Conservation (phyloP, 805 yeast genomes). For the Lipomyces orientalis region DNA sequence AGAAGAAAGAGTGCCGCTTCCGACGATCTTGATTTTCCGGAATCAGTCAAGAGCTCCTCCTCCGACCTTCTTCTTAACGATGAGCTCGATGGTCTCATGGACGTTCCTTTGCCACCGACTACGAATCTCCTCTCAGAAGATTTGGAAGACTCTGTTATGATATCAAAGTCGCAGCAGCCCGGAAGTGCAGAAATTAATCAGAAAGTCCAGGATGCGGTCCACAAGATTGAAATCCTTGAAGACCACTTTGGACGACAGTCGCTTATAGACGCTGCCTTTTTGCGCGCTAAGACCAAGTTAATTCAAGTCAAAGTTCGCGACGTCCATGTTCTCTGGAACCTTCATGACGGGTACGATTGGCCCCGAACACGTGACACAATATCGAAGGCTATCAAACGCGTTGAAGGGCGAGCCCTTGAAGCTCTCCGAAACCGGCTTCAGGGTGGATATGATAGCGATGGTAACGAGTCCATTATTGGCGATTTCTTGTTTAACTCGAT, state of each 20-base stretch:
- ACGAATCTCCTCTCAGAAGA: constrained; percentile 1
- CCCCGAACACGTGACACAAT: constrained; percentile 72
- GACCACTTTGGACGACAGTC: constrained; percentile 41
- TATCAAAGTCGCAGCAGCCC: not conserved
- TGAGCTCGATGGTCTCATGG: constrained; percentile 8
- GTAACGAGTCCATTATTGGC: constrained; percentile 50
- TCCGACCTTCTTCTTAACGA: constrained; percentile 6
- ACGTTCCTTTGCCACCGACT: constrained; percentile 13
- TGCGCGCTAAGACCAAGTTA: constrained; percentile 23
- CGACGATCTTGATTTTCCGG: not conserved
- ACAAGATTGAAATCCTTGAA: constrained; percentile 36
- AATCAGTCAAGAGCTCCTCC: constrained; percentile 1
- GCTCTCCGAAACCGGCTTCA: constrained; percentile 38
- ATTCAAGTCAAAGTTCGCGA: constrained; percentile 31
- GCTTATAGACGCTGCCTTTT: constrained; percentile 31
- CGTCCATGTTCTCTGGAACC: constrained; percentile 45
- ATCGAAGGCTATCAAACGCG: constrained; percentile 63
- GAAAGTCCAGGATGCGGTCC: constrained; percentile 24
- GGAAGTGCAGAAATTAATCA: not conserved
- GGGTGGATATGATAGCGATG: constrained; percentile 30
- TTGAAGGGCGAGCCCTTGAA: constrained; percentile 58
- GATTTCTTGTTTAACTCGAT: constrained; percentile 81
- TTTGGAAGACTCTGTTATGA: not conserved
- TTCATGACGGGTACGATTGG: constrained; percentile 96
- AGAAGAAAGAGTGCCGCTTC: not conserved